Evolutionary conservation across 2,329 filamentous ascomycete species (phyloP).

Genomic region (Sporothrix brasiliensis): DNA sequence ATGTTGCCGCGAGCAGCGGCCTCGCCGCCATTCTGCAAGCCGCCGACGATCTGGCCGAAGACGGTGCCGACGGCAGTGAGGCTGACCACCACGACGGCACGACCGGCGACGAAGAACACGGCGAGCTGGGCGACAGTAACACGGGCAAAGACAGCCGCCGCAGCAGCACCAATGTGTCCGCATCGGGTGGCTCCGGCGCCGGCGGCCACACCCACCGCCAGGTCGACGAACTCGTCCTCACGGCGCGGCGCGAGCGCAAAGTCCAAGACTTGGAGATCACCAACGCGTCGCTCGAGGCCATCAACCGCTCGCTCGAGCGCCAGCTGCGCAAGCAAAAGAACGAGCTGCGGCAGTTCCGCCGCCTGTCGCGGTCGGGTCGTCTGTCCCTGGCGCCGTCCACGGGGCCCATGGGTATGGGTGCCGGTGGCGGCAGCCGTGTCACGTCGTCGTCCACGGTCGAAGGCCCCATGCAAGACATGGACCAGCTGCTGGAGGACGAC

Average conservation of each 20-base stretch:
- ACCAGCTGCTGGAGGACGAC: conserved; percentile 48
- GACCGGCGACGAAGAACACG: not conserved
- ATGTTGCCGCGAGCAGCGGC: conserved; percentile 38
- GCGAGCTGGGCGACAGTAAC: conserved; percentile 36
- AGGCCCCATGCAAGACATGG: conserved; percentile 47
- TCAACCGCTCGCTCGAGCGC: conserved; percentile 89
- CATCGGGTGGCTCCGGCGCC: not conserved
- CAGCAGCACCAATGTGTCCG: conserved; percentile 13
- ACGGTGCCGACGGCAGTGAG: conserved; percentile 33
- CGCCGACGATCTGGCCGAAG: conserved; percentile 53
- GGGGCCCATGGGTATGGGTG: not conserved
- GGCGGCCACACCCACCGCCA: conserved; percentile 56
- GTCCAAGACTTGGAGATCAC: conserved; percentile 95
- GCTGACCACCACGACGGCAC: not conserved
- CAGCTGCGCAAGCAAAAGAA: conserved; percentile 89
- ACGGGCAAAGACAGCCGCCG: conserved; percentile 18
- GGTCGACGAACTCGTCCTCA: conserved; percentile 77
- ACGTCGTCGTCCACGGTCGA: conserved; percentile 51
- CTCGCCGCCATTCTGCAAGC: conserved; percentile 61
- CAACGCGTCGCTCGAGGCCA: conserved; percentile 90
- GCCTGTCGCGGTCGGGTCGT: conserved; percentile 79
- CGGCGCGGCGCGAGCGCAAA: conserved; percentile 88
- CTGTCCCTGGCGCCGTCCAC: conserved; percentile 56
- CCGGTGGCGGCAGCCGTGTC: conserved; percentile 45
- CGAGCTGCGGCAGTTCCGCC: conserved; percentile 80